Base-by-base conservation (phyloP, 441 rosid genomes). In the Gossypium gossypioides region DNA sequence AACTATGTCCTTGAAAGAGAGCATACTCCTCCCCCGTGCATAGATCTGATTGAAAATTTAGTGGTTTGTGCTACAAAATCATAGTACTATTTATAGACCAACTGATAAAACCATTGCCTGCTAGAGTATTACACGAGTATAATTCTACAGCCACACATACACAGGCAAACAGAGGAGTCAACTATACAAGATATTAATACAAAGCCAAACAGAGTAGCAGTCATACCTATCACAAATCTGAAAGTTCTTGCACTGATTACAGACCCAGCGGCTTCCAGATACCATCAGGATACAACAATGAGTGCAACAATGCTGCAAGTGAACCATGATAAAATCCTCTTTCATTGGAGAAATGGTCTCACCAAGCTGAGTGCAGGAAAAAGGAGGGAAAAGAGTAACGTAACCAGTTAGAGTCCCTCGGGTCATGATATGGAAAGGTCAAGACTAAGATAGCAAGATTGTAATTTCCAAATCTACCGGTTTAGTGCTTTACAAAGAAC, bases 301-400 rank as follows among this genome's bases (percentile, higher is more conserved):
- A 0, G 84, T 76, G 82, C 97, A 96, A 69, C 96, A 87, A 78
- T 86, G 89, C 83, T 91, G 99, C 81, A 96, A 83, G 82, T 96
- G 96, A 78, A 96, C 98, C 96, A 95, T 92, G 79, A 95, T 95
- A 82, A 93, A 96, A 78, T 93, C 99, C 73, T 95, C 99, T 88
- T 92, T 95, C 99, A 95, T 95, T 0, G 99, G 98, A 79, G 82
- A 82, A 80, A 95, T 95, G 66, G 98, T 92, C 86, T 95, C 99
- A 72, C 99, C 99, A 81, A 95, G 99, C 99, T 95, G 89, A 79
- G 57, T 50, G 55, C 72, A 75, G 48, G 22, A 8, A 75, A 74
- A 58, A 19, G 21, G 21, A 50, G 68, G 60, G 56, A 29, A 75
- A 21, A 64, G 19, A 32, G 44, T 22, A 61, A 4, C 13, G 22